Evolutionary conservation across 768 basidiomycete species (phyloP).

Genomic region (Leccinum uliginosum): DNA sequence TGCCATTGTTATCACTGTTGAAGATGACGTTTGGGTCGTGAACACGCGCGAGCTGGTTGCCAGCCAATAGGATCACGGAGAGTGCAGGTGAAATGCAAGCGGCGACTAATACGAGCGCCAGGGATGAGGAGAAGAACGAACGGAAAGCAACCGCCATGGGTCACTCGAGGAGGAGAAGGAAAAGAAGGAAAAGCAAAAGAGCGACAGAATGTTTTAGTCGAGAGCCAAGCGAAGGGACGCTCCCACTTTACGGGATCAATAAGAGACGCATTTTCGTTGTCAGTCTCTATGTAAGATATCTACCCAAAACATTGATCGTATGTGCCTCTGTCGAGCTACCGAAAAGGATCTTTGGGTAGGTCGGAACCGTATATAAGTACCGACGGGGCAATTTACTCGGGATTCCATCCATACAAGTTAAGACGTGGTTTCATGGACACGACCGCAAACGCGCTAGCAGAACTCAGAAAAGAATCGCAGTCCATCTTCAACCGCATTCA

Average conservation of each 20-base stretch:
- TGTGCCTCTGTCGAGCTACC: no score
- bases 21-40: slow-evolving; percentile 30
- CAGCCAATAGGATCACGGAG: slow-evolving; percentile 6
- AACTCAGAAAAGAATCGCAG: slow-evolving; percentile 62
- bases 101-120: slow-evolving; percentile 15
- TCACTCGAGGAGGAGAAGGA: slow-evolving; percentile 5
- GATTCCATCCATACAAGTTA: no score
- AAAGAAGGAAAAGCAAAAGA: slow-evolving; percentile 7
- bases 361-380: no score
- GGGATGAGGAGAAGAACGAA: slow-evolving; percentile 10
- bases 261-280: no score
- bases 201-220: slow-evolving; percentile 6
- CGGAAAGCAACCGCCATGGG: slow-evolving; percentile 27
- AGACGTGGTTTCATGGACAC: no score
- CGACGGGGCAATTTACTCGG: no score
- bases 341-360: no score
- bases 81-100: slow-evolving; percentile 5
- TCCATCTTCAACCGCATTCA: slow-evolving; percentile 87
- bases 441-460: background rate
- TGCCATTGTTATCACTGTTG: slow-evolving; percentile 28
- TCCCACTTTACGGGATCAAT: no score
- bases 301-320: no score
- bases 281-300: no score
- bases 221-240: no score
- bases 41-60: slow-evolving; percentile 19